Percentiles rank a stretch among this genome's conserved stretches.
Evolutionary conservation across 805 yeast species (phyloP).

Genomic region (Yarrowia sp.): DNA sequence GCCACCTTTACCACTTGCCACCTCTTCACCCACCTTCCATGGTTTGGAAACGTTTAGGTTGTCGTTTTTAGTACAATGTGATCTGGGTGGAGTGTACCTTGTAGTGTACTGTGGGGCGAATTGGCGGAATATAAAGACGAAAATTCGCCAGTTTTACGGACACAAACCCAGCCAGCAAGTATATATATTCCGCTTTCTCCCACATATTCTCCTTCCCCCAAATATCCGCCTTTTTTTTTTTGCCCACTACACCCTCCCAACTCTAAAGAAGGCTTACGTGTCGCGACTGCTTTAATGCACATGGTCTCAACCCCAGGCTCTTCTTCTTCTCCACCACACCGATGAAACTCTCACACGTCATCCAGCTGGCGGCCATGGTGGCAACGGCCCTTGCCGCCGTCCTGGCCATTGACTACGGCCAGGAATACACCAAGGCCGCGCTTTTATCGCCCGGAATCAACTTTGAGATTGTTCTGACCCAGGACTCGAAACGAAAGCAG

Average conservation of each 20-base stretch:
- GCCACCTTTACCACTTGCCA: neutral
- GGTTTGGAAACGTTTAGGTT: neutral
- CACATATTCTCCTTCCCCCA: no score
- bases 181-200: no score
- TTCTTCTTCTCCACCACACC: neutral
- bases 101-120: no score
- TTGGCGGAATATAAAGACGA: no score
- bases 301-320: neutral
- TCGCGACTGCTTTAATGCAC: slow-evolving; percentile 1
- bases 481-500: slow-evolving; percentile 92
- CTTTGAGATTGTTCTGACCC: slow-evolving; percentile 84
- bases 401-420: slow-evolving; percentile 88
- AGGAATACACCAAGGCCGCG: slow-evolving; percentile 84
- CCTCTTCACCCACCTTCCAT: slow-evolving; percentile 1
- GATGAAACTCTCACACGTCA: slow-evolving; percentile 19
- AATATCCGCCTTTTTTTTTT: no score
- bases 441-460: slow-evolving; percentile 90
- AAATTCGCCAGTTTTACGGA: no score
- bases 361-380: slow-evolving; percentile 40
- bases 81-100: neutral
- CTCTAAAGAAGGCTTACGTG: slow-evolving; percentile 24
- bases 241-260: neutral
- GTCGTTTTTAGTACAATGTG: neutral
- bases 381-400: slow-evolving; percentile 60
- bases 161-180: no score